A percentile compares a stretch with the other conserved stretches of the same genome.
phyloP scores from a whole-genome alignment of 805 yeast genomes.

The Wickerhamomyces queroliae region DNA sequence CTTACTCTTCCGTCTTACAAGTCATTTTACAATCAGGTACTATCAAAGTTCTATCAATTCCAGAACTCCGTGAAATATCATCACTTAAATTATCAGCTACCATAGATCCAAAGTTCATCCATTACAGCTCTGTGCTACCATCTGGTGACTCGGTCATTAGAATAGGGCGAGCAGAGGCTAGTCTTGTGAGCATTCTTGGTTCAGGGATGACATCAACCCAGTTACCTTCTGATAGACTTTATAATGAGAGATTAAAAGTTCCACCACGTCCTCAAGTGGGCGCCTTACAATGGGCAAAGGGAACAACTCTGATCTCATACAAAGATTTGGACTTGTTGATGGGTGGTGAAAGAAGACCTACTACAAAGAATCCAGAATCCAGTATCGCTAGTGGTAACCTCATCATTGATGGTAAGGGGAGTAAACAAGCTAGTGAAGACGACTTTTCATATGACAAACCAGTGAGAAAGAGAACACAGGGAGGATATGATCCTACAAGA shows the following conservation, averaged over 20 bases:
- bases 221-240: slow-evolving; percentile 49
- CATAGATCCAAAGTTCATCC: slow-evolving; percentile 33
- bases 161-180: slow-evolving; percentile 48
- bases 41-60: slow-evolving; percentile 44
- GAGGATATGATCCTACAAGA: slow-evolving; percentile 36
- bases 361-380: slow-evolving; percentile 54
- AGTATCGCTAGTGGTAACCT: slow-evolving; percentile 43
- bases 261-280: slow-evolving; percentile 80
- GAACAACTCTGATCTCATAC: slow-evolving; percentile 54
- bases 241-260: slow-evolving; percentile 58
- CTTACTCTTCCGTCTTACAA: slow-evolving; percentile 42
- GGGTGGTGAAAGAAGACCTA: slow-evolving; percentile 70
- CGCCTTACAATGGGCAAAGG: slow-evolving; percentile 82
- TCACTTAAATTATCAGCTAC: slow-evolving; percentile 39
- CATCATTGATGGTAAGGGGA: slow-evolving; percentile 17
- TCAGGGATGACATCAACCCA: slow-evolving; percentile 23
- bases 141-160: slow-evolving; percentile 57
- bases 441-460: slow-evolving; percentile 42
- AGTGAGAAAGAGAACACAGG: slow-evolving; percentile 29
- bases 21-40: slow-evolving; percentile 40
- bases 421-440: slow-evolving; percentile 8
- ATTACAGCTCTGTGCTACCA: slow-evolving; percentile 39
- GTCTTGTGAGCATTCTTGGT: slow-evolving; percentile 44
- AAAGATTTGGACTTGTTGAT: slow-evolving; percentile 61
- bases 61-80: slow-evolving; percentile 56